phyloP scores from a whole-genome alignment of 2,329 filamentous ascomycete genomes.

The Neofusicoccum ribis region DNA sequence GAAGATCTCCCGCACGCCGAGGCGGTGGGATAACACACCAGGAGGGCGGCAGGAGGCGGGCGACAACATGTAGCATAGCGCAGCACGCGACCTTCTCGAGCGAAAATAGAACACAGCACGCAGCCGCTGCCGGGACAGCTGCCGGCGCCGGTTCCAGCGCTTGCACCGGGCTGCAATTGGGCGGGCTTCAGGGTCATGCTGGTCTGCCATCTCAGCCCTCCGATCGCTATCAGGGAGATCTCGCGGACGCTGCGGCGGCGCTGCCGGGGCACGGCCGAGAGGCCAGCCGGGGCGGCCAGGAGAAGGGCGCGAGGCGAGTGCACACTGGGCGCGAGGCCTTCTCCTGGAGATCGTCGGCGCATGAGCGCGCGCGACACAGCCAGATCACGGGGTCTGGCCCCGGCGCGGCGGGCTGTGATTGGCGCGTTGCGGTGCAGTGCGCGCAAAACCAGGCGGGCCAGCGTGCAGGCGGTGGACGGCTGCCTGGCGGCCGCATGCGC shows the following conservation, averaged over 20 bases:
- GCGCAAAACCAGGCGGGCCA: constrained; percentile 9
- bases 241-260: not conserved
- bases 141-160: constrained; percentile 5
- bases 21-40: not conserved
- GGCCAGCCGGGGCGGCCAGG: constrained; percentile 1
- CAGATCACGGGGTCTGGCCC: constrained; percentile 13
- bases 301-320: constrained; percentile 10
- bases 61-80: constrained; percentile 1
- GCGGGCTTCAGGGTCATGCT: not conserved
- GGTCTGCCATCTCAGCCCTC: not conserved
- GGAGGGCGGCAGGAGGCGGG: not conserved
- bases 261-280: not conserved
- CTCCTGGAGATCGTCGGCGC: constrained; percentile 11
- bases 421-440: not conserved
- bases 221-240: constrained; percentile 13
- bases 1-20: constrained; percentile 18
- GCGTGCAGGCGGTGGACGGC: not conserved
- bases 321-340: constrained; percentile 2
- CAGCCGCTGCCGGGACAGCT: not conserved
- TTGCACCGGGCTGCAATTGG: not conserved
- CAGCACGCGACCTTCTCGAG: not conserved
- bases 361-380: constrained; percentile 11
- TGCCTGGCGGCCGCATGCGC: constrained; percentile 8
- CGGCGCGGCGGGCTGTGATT: not conserved
- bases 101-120: not conserved